These are phyloP conservation scores for Kalmanozyma brasiliensis DNA, from an alignment of 1,284 basidiomycete genomes.

Conservation along the genomic window DNA sequence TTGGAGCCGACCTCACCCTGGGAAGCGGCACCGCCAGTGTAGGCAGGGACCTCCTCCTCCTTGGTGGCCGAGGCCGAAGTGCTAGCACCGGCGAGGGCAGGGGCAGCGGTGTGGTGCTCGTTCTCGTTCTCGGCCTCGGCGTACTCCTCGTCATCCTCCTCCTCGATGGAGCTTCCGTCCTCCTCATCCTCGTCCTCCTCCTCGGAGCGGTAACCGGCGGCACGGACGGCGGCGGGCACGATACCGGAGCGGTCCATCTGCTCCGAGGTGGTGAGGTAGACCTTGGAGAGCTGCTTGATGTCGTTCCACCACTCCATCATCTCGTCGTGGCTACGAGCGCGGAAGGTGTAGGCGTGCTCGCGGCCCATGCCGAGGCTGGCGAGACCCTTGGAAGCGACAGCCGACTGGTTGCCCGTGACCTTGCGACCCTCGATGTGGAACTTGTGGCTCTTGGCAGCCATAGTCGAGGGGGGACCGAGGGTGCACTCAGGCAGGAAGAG, in stretches of 20 bases:
- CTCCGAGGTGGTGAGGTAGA: conserved; percentile 94
- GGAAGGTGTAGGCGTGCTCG: conserved; percentile 86
- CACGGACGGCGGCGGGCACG: conserved; percentile 89
- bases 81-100: conserved; percentile 53
- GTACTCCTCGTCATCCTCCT: conserved; percentile 73
- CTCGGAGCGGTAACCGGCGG: conserved; percentile 78
- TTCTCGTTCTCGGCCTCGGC: conserved; percentile 70
- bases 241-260: conserved; percentile 92
- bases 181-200: conserved; percentile 75
- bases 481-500: conserved; percentile 96
- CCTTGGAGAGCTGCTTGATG: conserved; percentile 91
- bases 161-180: conserved; percentile 79
- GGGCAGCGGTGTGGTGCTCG: conserved; percentile 38
- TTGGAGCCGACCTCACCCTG: conserved; percentile 71
- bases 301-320: conserved; percentile 99
- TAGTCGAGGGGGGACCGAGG: conserved; percentile 86
- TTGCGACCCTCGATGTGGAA: conserved; percentile 96
- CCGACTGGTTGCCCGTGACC: conserved; percentile 77
- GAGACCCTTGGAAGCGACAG: conserved; percentile 72
- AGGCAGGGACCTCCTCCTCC: conserved; percentile 66
- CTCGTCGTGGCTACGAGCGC: conserved; percentile 88
- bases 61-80: conserved; percentile 54
- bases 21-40: conserved; percentile 55
- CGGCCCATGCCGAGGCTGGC: conserved; percentile 72
- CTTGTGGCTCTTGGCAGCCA: conserved; percentile 83